Evolutionary conservation across 306 rosid genomes (phyloP).

Genomic region (Prosopis cineraria): DNA sequence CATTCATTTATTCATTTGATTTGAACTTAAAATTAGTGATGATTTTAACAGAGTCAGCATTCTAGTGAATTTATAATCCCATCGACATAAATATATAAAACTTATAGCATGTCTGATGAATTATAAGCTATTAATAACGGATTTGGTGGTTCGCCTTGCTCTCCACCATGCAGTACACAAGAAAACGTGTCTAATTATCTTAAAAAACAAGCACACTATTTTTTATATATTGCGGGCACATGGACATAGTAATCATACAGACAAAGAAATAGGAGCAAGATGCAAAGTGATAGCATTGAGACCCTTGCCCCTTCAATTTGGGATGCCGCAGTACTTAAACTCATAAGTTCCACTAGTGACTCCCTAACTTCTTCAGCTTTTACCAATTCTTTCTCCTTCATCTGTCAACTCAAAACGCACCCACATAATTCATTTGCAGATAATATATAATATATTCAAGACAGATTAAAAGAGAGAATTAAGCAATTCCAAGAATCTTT

Average conservation of each 20-base stretch:
- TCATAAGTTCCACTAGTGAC: constrained; percentile 63
- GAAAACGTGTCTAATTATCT: not conserved
- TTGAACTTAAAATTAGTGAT: too few relatives aligned
- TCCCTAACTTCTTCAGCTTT: constrained; percentile 78
- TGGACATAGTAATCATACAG: too few relatives aligned
- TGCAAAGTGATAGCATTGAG: not conserved
- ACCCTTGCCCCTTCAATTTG: not conserved
- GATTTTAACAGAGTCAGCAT: too few relatives aligned
- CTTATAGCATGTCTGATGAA: not conserved
- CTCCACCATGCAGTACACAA: not conserved
- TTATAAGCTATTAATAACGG: not conserved
- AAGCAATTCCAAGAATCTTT: too few relatives aligned
- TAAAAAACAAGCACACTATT: not conserved
- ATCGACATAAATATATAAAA: not conserved
- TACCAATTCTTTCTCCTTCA: constrained; percentile 60
- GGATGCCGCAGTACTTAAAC: not conserved
- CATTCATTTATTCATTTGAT: too few relatives aligned
- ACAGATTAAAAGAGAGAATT: too few relatives aligned
- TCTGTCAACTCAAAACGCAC: constrained; percentile 51
- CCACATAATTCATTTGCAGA: too few relatives aligned
- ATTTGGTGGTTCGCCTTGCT: not conserved
- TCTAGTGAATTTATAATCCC: not conserved
- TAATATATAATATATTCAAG: too few relatives aligned
- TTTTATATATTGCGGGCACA: not conserved
- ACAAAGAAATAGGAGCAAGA: not conserved